Conservation (phyloP, 2,329 filamentous ascomycete genomes). For the Trichoderma arundinaceum region DNA sequence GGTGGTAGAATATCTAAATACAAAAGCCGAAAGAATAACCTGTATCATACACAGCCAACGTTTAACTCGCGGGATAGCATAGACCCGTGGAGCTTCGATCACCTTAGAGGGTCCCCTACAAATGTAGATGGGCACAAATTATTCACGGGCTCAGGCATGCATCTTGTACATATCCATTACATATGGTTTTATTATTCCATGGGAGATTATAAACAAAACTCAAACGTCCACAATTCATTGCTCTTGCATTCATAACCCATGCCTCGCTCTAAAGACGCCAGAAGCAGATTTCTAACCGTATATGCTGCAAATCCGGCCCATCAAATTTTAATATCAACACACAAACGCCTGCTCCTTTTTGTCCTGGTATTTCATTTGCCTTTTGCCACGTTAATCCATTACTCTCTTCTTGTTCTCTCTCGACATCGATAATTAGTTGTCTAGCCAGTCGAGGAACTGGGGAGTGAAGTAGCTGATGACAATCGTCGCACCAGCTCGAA, state of each 20-base stretch:
- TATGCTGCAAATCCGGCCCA: not conserved
- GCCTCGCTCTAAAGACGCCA: slow-evolving; percentile 7
- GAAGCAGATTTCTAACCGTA: not conserved
- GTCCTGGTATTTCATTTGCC: slow-evolving; percentile 7
- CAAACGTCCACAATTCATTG: not conserved
- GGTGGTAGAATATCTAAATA: not conserved
- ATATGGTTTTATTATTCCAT: not conserved
- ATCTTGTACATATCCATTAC: no score
- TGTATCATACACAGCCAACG: no score
- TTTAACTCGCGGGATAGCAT: not conserved
- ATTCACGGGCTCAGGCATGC: no score
- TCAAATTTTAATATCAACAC: slow-evolving; percentile 11
- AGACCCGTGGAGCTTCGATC: no score
- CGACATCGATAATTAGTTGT: slow-evolving; percentile 48
- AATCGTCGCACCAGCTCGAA: slow-evolving; percentile 91
- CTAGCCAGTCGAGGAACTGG: slow-evolving; percentile 72
- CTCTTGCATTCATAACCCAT: slow-evolving; percentile 5
- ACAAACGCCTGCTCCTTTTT: slow-evolving; percentile 23
- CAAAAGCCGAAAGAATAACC: not conserved
- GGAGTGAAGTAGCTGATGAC: slow-evolving; percentile 95
- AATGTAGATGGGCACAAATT: no score
- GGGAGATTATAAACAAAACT: not conserved
- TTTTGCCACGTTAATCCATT: slow-evolving; percentile 1
- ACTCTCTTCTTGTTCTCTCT: not conserved
- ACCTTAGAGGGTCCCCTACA: no score